Conservation (phyloP, 176 grass and related monocot species). For the Aegilops speltoides region DNA sequence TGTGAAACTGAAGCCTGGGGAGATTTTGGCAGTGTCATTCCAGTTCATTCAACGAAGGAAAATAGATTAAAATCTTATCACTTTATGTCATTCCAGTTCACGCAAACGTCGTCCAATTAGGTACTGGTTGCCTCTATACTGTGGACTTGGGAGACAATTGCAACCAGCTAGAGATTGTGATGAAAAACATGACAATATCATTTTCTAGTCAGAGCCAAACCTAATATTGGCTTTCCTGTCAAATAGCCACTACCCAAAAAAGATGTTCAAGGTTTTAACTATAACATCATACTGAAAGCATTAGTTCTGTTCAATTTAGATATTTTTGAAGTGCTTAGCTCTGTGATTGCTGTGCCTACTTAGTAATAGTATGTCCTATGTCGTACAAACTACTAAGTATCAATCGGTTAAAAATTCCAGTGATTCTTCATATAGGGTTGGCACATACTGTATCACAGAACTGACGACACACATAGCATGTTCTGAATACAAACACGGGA, state of each 20-base stretch:
- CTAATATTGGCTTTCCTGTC: background rate
- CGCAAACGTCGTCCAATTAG: background rate
- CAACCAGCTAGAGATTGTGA: background rate
- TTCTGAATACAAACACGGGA: background rate
- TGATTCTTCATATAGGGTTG: background rate
- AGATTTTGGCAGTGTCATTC: background rate
- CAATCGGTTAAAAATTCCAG: background rate
- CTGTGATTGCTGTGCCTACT: background rate
- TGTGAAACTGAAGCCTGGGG: background rate
- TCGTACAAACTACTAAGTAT: background rate
- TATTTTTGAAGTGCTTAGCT: background rate
- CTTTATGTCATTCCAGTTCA: background rate
- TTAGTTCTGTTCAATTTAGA: background rate
- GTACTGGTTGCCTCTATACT: background rate
- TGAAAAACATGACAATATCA: background rate
- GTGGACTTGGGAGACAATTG: background rate
- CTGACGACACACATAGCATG: background rate
- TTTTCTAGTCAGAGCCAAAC: background rate
- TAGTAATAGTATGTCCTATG: background rate
- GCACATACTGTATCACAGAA: background rate
- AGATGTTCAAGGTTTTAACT: background rate
- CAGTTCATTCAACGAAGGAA: slow-evolving; percentile 26
- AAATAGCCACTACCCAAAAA: background rate
- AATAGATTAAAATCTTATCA: background rate
- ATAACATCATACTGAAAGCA: background rate